A percentile compares a stretch with the other conserved stretches of the same genome.
These are phyloP conservation scores for Mortierella polycephala DNA, from an alignment of 371 early-diverging fungal species.

Conservation along the genomic window DNA sequence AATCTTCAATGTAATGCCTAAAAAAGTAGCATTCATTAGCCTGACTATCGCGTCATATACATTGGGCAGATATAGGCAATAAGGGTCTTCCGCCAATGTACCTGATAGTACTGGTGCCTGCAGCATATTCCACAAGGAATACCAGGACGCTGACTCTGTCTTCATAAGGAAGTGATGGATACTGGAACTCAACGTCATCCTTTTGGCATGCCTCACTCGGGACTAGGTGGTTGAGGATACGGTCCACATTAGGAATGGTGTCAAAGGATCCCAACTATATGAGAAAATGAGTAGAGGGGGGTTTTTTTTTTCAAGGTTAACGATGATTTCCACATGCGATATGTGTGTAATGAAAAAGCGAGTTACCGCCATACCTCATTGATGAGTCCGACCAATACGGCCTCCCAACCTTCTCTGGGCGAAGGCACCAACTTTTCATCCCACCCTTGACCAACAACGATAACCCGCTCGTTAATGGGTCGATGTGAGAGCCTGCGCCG, in stretches of 20 bases:
- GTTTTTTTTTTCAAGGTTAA: background rate
- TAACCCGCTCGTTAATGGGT: conserved; percentile 52
- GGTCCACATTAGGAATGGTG: conserved; percentile 58
- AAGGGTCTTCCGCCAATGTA: background rate
- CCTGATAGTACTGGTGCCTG: conserved; percentile 54
- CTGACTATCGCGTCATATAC: background rate
- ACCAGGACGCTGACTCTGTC: conserved; percentile 64
- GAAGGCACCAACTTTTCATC: conserved; percentile 25
- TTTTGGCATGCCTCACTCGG: conserved; percentile 54
- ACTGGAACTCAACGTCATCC: conserved; percentile 62
- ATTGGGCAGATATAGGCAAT: background rate
- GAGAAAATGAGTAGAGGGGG: background rate
- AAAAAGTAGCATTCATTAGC: too few relatives aligned
- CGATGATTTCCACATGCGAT: background rate
- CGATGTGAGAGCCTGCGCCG: conserved; percentile 33
- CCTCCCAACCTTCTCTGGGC: conserved; percentile 47
- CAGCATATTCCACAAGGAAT: conserved; percentile 62
- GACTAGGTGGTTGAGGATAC: conserved; percentile 61
- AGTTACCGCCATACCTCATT: conserved; percentile 29
- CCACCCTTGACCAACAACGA: conserved; percentile 47
- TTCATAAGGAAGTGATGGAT: conserved; percentile 55
- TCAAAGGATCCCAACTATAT: conserved; percentile 61
- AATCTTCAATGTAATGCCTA: conserved; percentile 70
- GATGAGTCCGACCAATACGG: conserved; percentile 45
- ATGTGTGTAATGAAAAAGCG: background rate